Conservation (phyloP, 1,139 yeast genomes). For the Torulaspora pretoriensis region DNA sequence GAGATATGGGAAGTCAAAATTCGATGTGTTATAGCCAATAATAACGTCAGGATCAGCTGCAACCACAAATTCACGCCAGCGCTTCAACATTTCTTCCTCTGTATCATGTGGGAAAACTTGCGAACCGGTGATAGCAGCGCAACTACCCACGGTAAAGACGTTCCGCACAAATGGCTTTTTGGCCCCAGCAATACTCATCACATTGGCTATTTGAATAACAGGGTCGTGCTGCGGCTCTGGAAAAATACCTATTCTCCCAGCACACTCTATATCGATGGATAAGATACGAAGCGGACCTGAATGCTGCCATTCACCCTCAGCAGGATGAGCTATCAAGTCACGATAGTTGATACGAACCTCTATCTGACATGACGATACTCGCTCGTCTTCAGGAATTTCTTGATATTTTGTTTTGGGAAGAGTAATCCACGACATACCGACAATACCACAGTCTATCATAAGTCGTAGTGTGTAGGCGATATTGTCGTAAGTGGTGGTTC, state of each 20-base stretch:
- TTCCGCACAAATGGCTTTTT: conserved; percentile 85
- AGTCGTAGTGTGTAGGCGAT: conserved; percentile 78
- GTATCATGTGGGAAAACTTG: conserved; percentile 72
- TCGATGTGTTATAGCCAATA: conserved; percentile 91
- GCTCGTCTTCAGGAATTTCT: conserved; percentile 40
- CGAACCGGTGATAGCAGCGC: conserved; percentile 91
- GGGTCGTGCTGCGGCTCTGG: conserved; percentile 94
- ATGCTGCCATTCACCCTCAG: conserved; percentile 92
- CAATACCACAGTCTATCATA: conserved; percentile 87
- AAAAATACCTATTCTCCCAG: conserved; percentile 93
- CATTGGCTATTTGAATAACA: conserved; percentile 95
- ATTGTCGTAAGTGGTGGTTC: conserved; percentile 77
- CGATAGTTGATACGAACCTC: conserved; percentile 69
- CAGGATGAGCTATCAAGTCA: conserved; percentile 70
- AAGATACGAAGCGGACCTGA: conserved; percentile 91
- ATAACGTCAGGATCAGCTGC: conserved; percentile 92
- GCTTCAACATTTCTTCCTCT: conserved; percentile 77
- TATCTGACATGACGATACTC: conserved; percentile 75
- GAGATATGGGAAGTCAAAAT: conserved; percentile 91
- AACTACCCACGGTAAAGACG: conserved; percentile 87
- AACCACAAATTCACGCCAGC: conserved; percentile 81
- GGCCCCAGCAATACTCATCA: conserved; percentile 72
- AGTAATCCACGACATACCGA: conserved; percentile 98
- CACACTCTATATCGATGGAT: conserved; percentile 97
- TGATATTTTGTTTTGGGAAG: conserved; percentile 71